Evolutionary conservation across 306 rosid species (phyloP), one percentile per base, ranked within the genome.

Genomic region (Inga leiocalycina): DNA sequence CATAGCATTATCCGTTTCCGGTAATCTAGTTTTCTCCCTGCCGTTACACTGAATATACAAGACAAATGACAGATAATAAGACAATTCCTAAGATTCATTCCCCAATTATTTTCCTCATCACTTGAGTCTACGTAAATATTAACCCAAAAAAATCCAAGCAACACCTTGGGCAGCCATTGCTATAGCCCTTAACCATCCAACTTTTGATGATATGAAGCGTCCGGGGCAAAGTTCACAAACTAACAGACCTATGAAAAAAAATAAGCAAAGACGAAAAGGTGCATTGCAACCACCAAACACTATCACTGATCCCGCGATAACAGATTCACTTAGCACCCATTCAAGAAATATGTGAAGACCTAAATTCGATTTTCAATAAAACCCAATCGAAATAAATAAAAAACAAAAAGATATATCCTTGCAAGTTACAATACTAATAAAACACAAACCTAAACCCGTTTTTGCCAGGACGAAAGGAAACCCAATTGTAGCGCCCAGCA

Each of bases 401-500:
- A 16, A 2, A 0, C 20, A 16, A 37, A 41, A 24, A 12, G 20
- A 34, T 11, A 57, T 20, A 13, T 46, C 30, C 41, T 27, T 30
- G 7, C 3, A 13, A 73, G 34, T 43, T 52, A 8, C 6, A 35
- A 19, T 0, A 52, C 22, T 3, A 45, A 48, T 2, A 30, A 68
- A 43, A 16, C 3, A 57, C 30, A 59, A 69, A 12, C 27, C 48
- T 22, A 43, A 8, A 87, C 94, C 93, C 88, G 80, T 45, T 77
- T 83, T 85, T 91, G 78, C 86, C 90, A 2, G 94, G 90, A 81
- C 85, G 89, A 67, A 93, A 89, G 54, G 91, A 79, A 45, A 91
- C 57, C 93, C 93, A 91, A 77, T 81, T 84, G 90, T 93, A 93
- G 72, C 97, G 97, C 35, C 85, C 91, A 12, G 83, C 82, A 78